phyloP scores from a whole-genome alignment of 352 stramenopile genomes.

The Phytophthora tubulina region DNA sequence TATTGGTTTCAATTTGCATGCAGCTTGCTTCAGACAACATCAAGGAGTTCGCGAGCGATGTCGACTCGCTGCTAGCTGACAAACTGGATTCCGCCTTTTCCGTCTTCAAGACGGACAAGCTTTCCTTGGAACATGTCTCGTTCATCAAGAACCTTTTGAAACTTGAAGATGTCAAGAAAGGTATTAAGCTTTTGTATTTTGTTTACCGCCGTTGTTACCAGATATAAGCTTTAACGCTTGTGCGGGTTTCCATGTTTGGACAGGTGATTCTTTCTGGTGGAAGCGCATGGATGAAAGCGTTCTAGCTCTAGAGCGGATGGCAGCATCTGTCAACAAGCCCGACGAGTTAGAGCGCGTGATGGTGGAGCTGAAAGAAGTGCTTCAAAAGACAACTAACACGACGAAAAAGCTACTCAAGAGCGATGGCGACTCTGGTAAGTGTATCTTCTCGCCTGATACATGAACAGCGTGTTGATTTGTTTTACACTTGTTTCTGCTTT shows the following conservation, averaged over 20 bases:
- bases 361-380: slow-evolving; percentile 58
- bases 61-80: slow-evolving; percentile 57
- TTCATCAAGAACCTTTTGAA: slow-evolving; percentile 69
- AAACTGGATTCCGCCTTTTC: slow-evolving; percentile 66
- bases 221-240: not conserved
- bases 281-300: slow-evolving; percentile 64
- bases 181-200: slow-evolving; percentile 7
- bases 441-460: not conserved
- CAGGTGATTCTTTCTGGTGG: slow-evolving; percentile 64
- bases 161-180: slow-evolving; percentile 55
- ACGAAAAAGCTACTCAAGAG: slow-evolving; percentile 25
- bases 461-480: not conserved
- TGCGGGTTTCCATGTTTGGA: not conserved
- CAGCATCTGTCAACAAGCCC: slow-evolving; percentile 56
- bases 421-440: slow-evolving; percentile 25
- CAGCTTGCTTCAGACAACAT: slow-evolving; percentile 64
- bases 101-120: slow-evolving; percentile 66
- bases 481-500: slow-evolving; percentile 6
- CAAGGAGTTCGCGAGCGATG: slow-evolving; percentile 56
- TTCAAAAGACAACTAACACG: slow-evolving; percentile 41
- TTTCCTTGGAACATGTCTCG: slow-evolving; percentile 58
- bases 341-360: slow-evolving; percentile 68
- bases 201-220: not conserved
- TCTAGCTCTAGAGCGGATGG: slow-evolving; percentile 57
- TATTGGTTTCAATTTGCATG: not conserved